A percentile compares a stretch with the other conserved stretches of the same genome.
Conservation (phyloP, 2,329 filamentous ascomycete genomes). For the Cyanodermella asteris region DNA sequence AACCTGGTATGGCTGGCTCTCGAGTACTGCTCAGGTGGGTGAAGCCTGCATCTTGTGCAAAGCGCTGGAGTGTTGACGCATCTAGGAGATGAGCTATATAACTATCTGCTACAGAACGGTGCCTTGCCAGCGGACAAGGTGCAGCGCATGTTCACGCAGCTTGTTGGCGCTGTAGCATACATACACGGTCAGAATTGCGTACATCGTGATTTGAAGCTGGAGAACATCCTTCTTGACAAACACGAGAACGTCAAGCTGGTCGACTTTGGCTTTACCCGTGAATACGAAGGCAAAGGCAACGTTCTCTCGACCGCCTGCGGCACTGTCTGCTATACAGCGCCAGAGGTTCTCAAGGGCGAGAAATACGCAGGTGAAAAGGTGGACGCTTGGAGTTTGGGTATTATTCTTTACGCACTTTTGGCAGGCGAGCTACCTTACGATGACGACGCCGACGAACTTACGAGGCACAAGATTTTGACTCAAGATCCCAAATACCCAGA, state of each 20-base stretch:
- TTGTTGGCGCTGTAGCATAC: constrained; percentile 85
- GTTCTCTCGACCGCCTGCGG: constrained; percentile 95
- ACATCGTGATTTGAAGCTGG: constrained; percentile 87
- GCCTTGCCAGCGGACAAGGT: constrained; percentile 67
- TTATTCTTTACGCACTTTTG: constrained; percentile 68
- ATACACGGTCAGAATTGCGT: constrained; percentile 91
- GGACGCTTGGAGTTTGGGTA: constrained; percentile 92
- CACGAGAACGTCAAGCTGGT: constrained; percentile 93
- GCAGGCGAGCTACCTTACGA: constrained; percentile 79
- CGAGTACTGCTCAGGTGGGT: constrained; percentile 77
- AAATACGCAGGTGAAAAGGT: constrained; percentile 97
- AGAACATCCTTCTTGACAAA: constrained; percentile 91
- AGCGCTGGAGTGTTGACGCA: constrained; percentile 11
- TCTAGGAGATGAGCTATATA: constrained; percentile 84
- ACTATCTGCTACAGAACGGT: constrained; percentile 76
- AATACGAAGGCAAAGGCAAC: constrained; percentile 88
- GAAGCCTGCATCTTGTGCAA: constrained; percentile 5
- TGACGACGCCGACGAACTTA: constrained; percentile 78
- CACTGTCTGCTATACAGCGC: constrained; percentile 91
- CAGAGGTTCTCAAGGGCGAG: constrained; percentile 95
- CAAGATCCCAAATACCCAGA: constrained; percentile 74
- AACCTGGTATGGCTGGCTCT: constrained; percentile 84
- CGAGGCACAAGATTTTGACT: constrained; percentile 62
- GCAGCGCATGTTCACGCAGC: constrained; percentile 85
- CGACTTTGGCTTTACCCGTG: constrained; percentile 92